phyloP scores from a whole-genome alignment of 2,329 filamentous ascomycete genomes.

The Zymoseptoria brevis region DNA sequence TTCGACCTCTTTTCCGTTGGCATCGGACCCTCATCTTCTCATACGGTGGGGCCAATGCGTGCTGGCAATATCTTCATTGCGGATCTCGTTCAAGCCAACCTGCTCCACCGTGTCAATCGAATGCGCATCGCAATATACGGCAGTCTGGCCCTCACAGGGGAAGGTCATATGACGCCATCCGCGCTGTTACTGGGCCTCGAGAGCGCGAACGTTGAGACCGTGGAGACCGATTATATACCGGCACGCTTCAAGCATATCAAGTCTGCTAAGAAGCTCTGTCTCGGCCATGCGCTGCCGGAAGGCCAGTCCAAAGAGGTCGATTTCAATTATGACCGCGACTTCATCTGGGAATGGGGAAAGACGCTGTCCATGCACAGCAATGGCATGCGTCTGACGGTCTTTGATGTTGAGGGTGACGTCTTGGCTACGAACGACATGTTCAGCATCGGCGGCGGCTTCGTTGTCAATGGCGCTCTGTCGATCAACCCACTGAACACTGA shows the following conservation, averaged over 20 bases:
- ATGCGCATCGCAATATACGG: conserved; percentile 45
- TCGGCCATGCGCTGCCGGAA: conserved; percentile 36
- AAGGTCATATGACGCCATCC: conserved; percentile 47
- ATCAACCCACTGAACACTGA: conserved; percentile 29
- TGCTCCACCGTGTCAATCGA: conserved; percentile 40
- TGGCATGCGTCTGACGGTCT: conserved; percentile 47
- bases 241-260: conserved; percentile 42
- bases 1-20: conserved; percentile 48
- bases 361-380: conserved; percentile 48
- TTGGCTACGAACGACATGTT: conserved; percentile 46
- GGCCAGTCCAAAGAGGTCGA: conserved; percentile 40
- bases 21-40: conserved; percentile 46
- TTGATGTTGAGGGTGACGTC: conserved; percentile 40
- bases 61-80: conserved; percentile 46
- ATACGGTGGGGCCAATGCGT: conserved; percentile 47
- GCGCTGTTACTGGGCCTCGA: conserved; percentile 45
- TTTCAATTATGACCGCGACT: conserved; percentile 45
- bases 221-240: conserved; percentile 44
- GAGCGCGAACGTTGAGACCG: conserved; percentile 43
- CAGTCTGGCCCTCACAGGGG: conserved; percentile 44
- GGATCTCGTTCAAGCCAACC: conserved; percentile 40
- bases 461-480: conserved; percentile 45
- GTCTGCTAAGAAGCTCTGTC: conserved; percentile 36
- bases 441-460: conserved; percentile 47
- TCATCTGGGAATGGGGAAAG: conserved; percentile 46